These are phyloP conservation scores for Pilatotrama ljubarskyi DNA, from an alignment of 768 basidiomycete genomes.

Conservation along the genomic window DNA sequence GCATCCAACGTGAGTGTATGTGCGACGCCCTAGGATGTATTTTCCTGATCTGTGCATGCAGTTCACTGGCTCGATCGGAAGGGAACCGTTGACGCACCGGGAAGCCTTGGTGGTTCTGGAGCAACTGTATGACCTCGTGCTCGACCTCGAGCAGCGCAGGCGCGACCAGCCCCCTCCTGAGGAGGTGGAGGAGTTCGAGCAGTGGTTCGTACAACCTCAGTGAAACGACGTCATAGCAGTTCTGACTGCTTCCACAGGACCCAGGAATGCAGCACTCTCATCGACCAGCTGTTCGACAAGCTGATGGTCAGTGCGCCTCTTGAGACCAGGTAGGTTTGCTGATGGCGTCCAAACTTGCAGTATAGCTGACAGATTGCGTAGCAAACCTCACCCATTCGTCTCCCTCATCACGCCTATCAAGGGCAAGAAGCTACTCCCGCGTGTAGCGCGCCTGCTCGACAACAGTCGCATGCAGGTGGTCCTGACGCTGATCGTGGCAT, in stretches of 20 bases:
- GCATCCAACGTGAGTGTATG: conserved; percentile 49
- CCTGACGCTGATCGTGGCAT: conserved; percentile 89
- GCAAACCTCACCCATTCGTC: conserved; percentile 95
- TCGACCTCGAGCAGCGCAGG: conserved; percentile 83
- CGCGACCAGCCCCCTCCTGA: conserved; percentile 74
- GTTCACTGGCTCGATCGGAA: conserved; percentile 62
- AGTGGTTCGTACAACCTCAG: conserved; percentile 44
- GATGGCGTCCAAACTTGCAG: background rate
- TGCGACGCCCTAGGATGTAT: background rate
- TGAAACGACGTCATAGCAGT: too few species aligned
- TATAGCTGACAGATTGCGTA: conserved; percentile 30
- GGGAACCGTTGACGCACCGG: conserved; percentile 76
- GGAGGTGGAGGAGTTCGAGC: conserved; percentile 43
- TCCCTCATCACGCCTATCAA: conserved; percentile 86
- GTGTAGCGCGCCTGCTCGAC: conserved; percentile 82
- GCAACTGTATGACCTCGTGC: conserved; percentile 77
- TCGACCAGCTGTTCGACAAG: conserved; percentile 77
- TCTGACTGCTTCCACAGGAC: conserved; percentile 45
- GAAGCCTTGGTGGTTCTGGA: conserved; percentile 81
- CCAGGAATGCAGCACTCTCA: conserved; percentile 52
- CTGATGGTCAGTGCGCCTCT: conserved; percentile 88
- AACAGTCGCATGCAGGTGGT: conserved; percentile 81
- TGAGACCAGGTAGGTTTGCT: conserved; percentile 73
- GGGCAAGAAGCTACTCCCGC: conserved; percentile 89
- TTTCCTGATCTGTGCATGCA: conserved; percentile 29